Evolutionary conservation across 129 eudicot species (phyloP), one percentile per base, ranked within the genome.

Genomic region (Helichrysum umbraculigerum): DNA sequence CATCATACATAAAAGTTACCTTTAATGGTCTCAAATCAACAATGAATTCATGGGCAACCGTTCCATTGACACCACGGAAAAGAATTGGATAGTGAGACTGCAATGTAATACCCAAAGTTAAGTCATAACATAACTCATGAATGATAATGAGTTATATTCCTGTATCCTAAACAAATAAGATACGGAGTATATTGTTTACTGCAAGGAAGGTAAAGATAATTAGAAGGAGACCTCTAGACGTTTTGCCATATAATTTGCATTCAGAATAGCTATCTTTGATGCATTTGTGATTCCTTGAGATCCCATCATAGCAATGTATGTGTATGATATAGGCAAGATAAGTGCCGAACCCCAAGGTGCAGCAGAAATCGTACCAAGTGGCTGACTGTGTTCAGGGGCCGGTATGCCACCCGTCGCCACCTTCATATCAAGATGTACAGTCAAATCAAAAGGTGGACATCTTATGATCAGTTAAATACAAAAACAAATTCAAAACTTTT

Each of bases 291-390:
- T 81, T 50, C 99, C 99, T 75, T 81, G 75, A 12, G 99, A 94
- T 20, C 99, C 99, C 99, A 94, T 94, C 99, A 94, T 94, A 83
- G 96, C 90, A 76, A 94, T 94, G 92, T 94, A 94, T 70, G 99
- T 89, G 70, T 94, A 94, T 57, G 99, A 94, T 22, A 94, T 94
- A n/a, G 99, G 99, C 87, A 94, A 87, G 81, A 94, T 94, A 64
- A 94, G 96, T 6, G 99, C 97, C 35, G 99, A 94, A 35, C 99
- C 99, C 99, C 99, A 94, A 39, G 99, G 99, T 42, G 99, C 99
- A 19, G 99, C 99, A 29, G 99, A 81, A 52, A 94, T 94, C 37
- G 96, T 83, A 83, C 99, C 99, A 60, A 94, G 97, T n/a, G 99
- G 99, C 78, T 89, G 39, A 37, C 61, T 9, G 83, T 72, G 42